Percentiles rank a stretch among this genome's conserved stretches.
These are phyloP conservation scores for Posidonia oceanica DNA, from an alignment of 116 monocot species.

Conservation along the genomic window DNA sequence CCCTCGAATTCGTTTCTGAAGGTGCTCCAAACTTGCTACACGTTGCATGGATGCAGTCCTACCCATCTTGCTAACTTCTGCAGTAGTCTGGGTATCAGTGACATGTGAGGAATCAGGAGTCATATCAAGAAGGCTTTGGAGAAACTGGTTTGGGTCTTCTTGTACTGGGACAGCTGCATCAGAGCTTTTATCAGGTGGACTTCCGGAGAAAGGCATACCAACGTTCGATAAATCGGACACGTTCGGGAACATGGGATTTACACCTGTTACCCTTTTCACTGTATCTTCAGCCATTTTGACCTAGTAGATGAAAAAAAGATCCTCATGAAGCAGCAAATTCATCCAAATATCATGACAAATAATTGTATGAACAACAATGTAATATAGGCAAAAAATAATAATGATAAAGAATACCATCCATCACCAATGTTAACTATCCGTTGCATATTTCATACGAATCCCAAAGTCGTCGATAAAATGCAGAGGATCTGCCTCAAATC, in stretches of 20 bases:
- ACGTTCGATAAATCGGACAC: constrained; percentile 31
- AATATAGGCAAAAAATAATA: too few species aligned
- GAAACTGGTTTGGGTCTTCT: constrained; percentile 29
- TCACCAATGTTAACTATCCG: too few species aligned
- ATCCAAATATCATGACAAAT: too few species aligned
- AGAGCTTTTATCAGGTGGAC: constrained; percentile 42
- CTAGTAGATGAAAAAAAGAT: constrained; percentile 13
- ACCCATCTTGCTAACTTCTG: constrained; percentile 27
- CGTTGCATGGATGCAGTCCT: constrained; percentile 28
- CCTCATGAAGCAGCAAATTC: not conserved
- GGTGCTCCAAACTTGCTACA: constrained; percentile 54
- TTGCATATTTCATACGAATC: too few species aligned
- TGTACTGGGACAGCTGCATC: constrained; percentile 43
- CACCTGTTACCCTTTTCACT: constrained; percentile 68
- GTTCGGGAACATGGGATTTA: constrained; percentile 26
- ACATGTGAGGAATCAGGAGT: constrained; percentile 5
- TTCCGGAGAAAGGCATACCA: constrained; percentile 35
- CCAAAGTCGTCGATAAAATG: too few species aligned
- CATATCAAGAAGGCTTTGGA: constrained; percentile 27
- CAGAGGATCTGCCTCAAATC: too few species aligned
- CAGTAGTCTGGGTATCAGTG: constrained; percentile 11
- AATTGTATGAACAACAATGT: too few species aligned
- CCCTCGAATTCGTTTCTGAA: constrained; percentile 42
- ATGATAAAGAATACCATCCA: too few species aligned
- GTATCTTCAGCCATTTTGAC: constrained; percentile 89